These are phyloP conservation scores for Chrysoporthe puriensis DNA, from an alignment of 2,329 filamentous ascomycete genomes.

Conservation along the genomic window DNA sequence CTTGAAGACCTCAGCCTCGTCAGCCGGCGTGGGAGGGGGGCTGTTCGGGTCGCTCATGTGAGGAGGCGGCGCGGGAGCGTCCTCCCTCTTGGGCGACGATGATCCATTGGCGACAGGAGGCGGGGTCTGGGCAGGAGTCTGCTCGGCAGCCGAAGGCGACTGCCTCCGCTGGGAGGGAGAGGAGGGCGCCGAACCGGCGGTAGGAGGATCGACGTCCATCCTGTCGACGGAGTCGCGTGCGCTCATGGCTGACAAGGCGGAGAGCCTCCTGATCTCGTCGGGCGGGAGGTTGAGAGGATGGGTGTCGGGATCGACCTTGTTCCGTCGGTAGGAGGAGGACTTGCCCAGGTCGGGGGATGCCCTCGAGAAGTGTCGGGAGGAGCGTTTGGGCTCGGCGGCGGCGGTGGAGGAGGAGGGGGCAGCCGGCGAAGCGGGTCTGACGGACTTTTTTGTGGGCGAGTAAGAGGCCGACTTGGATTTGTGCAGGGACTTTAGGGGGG, in stretches of 20 bases:
- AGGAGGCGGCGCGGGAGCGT: conserved; percentile 70
- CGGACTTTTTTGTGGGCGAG: conserved; percentile 45
- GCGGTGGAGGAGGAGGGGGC: conserved; percentile 34
- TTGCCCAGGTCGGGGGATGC: conserved; percentile 53
- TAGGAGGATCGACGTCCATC: conserved; percentile 74
- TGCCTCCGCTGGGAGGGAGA: conserved; percentile 54
- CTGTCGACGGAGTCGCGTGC: conserved; percentile 54
- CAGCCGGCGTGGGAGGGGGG: conserved; percentile 57
- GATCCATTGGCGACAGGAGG: conserved; percentile 56
- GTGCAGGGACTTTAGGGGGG: conserved; percentile 39
- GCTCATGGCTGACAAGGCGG: conserved; percentile 67
- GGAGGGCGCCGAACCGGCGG: conserved; percentile 52
- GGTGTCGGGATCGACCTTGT: conserved; percentile 67
- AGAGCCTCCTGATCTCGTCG: conserved; percentile 81
- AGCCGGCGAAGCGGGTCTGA: conserved; percentile 38
- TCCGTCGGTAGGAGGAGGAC: conserved; percentile 50
- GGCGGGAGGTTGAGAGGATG: conserved; percentile 91
- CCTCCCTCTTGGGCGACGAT: conserved; percentile 47
- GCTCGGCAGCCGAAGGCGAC: conserved; percentile 40
- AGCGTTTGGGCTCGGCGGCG: conserved; percentile 40
- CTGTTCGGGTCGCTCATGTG: conserved; percentile 68
- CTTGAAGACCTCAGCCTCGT: conserved; percentile 92
- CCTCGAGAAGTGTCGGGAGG: conserved; percentile 50
- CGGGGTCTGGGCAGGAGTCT: conserved; percentile 39
- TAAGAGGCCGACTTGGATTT: conserved; percentile 34